Evolutionary conservation across 768 basidiomycete genomes (phyloP), one percentile per base, ranked within the genome.

Genomic region (Mycena haematopus): DNA sequence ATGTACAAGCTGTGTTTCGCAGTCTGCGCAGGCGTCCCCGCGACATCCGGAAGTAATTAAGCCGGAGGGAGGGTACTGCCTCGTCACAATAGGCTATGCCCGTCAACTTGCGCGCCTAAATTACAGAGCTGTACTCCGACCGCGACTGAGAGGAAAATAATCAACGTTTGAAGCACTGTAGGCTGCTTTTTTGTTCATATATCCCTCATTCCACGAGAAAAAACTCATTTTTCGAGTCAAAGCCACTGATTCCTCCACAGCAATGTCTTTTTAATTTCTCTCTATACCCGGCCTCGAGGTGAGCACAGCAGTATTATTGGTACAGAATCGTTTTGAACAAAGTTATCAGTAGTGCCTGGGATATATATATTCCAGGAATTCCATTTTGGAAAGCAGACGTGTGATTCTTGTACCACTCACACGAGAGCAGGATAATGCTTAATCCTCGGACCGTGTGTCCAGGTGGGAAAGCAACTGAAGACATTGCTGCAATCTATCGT

Each of bases 21-120:
- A 13, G 50, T 52, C 6, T 50, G 33, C 21, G 22, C 13, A 3
- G n/a, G 50, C 13, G 21, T n/a, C 17, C 21, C 33, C 33, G 33
- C 5, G 50, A 35, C 50, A 33, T 52, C 50, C 50, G 50, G 50
- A 35, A 8, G 31, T 33, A 52, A 31, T 52, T 52, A 13, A 35
- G 4, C 29, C 49, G 49, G 49, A 49, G 15, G n/a, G 27, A 14
- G 19, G 9, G 10, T 46, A 25, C 45, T 24, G 45, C 13, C 13
- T 46, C 22, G 46, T 47, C 17, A 47, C 46, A 47, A 47, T 47
- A 9, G 46, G 46, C 31, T 52, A 52, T 52, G 47, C 47, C 47
- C 47, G 27, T 50, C 47, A 50, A 15, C 3, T 6, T 47, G 45
- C 25, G 46, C 49, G 49, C 49, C 13, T 31, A 3, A 21, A 27